These are phyloP conservation scores for Lipomyces starkeyi DNA, from an alignment of 805 yeast species.

Conservation along the genomic window DNA sequence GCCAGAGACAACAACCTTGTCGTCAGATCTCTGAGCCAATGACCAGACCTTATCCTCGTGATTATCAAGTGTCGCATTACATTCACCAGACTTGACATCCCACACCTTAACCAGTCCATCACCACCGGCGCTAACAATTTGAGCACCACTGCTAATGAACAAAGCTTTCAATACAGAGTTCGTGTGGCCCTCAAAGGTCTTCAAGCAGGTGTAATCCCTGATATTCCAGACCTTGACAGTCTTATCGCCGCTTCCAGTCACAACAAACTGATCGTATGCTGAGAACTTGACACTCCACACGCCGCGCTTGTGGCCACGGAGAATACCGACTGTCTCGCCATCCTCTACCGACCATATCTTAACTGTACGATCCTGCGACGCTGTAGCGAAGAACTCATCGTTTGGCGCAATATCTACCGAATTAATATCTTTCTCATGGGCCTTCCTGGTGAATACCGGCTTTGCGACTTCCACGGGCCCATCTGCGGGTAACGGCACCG, in stretches of 20 bases:
- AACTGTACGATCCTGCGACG: conserved; percentile 90
- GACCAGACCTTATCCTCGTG: conserved; percentile 98
- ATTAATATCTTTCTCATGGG: conserved; percentile 96
- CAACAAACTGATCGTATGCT: conserved; percentile 73
- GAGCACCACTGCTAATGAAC: conserved; percentile 70
- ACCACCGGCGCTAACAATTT: conserved; percentile 79
- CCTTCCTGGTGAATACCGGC: conserved; percentile 89
- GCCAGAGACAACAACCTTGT: conserved; percentile 75
- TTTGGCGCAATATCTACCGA: conserved; percentile 89
- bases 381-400: conserved; percentile 86
- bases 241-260: conserved; percentile 92
- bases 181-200: conserved; percentile 92
- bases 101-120: conserved; percentile 93
- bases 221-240: conserved; percentile 89
- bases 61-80: conserved; percentile 81
- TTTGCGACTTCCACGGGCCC: conserved; percentile 43
- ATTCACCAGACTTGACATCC: conserved; percentile 80
- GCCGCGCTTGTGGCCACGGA: conserved; percentile 92
- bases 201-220: conserved; percentile 71
- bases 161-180: conserved; percentile 86
- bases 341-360: conserved; percentile 84
- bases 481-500: conserved; percentile 54
- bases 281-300: conserved; percentile 90
- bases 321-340: conserved; percentile 86
- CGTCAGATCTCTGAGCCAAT: conserved; percentile 67